Conservation (phyloP, 2,329 filamentous ascomycete genomes). For the Dothistroma pini region DNA sequence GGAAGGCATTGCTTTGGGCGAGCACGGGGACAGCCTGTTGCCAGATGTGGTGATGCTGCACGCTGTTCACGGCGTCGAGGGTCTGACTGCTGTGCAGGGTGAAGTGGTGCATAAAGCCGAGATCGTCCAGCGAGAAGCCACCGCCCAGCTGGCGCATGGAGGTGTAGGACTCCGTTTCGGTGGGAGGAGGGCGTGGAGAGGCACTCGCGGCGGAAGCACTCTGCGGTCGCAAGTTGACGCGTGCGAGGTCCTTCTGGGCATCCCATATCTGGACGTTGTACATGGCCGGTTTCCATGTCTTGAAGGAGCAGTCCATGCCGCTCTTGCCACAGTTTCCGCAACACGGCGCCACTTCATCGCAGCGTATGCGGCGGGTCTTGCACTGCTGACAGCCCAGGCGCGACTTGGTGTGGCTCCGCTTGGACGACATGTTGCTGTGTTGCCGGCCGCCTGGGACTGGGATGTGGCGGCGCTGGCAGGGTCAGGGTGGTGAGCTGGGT, state of each 20-base stretch:
- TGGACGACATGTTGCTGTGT: conserved; percentile 13
- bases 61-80: conserved; percentile 17
- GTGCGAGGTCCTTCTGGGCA: conserved; percentile 6
- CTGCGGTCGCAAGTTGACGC: conserved; percentile 3
- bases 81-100: conserved; percentile 12
- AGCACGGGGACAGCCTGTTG: conserved; percentile 24
- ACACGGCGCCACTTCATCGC: conserved; percentile 26
- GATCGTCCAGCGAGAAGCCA: conserved; percentile 7
- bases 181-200: background rate
- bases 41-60: conserved; percentile 26
- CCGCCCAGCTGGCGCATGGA: background rate
- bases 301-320: conserved; percentile 28
- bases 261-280: conserved; percentile 11
- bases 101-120: conserved; percentile 18
- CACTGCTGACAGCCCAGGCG: conserved; percentile 29
- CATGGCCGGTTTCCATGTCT: conserved; percentile 12
- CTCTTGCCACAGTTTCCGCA: conserved; percentile 27
- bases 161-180: background rate
- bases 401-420: conserved; percentile 27
- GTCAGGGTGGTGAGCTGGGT: background rate
- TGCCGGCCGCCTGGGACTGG: background rate
- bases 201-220: background rate
- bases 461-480: background rate
- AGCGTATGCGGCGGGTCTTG: conserved; percentile 27
- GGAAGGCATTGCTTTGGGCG: conserved; percentile 23